A percentile compares a stretch with the other conserved stretches of the same genome.
Evolutionary conservation across 2,329 filamentous ascomycete species (phyloP).

Genomic region (Leptodontidium sp.): DNA sequence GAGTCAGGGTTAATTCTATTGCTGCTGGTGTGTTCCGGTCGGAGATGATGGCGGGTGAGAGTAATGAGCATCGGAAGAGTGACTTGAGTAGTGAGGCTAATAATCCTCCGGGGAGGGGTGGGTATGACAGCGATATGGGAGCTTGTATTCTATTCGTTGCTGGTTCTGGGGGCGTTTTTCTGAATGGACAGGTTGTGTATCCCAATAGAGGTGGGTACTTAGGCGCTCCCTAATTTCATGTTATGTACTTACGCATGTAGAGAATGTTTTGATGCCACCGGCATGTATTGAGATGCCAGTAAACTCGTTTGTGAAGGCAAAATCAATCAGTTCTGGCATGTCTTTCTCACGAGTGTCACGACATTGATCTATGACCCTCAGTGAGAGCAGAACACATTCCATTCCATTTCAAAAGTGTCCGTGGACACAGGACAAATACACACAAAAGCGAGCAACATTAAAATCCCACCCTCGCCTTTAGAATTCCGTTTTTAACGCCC

Average conservation of each 20-base stretch:
- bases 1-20: conserved; percentile 65
- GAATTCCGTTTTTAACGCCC: background rate
- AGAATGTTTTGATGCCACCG: conserved; percentile 44
- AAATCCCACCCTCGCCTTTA: background rate
- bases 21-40: conserved; percentile 56
- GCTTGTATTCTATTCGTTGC: conserved; percentile 59
- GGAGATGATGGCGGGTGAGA: conserved; percentile 57
- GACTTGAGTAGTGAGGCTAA: conserved; percentile 57
- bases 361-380: background rate
- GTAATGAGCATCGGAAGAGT: conserved; percentile 59
- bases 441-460: background rate
- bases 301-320: background rate
- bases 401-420: conserved; percentile 3
- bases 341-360: background rate
- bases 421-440: background rate
- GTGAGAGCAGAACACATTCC: background rate
- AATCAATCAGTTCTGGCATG: too few relatives aligned
- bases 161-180: conserved; percentile 58
- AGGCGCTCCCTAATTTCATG: too few relatives aligned
- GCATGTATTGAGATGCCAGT: conserved; percentile 39
- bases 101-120: conserved; percentile 54
- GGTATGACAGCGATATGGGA: conserved; percentile 59
- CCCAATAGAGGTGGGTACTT: conserved; percentile 53
- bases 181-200: conserved; percentile 61
- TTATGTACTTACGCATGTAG: conserved; percentile 1